Evolutionary conservation across 2,329 filamentous ascomycete species (phyloP).

Genomic region (Xylariaceae sp.): DNA sequence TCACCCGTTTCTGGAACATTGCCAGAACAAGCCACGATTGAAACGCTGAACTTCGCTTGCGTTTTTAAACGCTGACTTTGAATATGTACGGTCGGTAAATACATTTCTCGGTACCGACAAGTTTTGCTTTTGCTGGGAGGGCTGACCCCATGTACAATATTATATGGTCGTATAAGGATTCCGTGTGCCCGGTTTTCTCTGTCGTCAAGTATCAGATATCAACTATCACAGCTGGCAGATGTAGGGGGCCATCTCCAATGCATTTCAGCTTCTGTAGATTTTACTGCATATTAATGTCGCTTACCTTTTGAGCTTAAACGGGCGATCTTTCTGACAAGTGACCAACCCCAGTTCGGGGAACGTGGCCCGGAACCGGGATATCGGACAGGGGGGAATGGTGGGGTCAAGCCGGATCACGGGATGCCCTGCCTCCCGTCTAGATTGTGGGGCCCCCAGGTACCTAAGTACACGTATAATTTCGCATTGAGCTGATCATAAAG

Average conservation of each 20-base stretch:
- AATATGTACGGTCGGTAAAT: not conserved
- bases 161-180: conserved; percentile 9
- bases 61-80: no score
- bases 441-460: conserved; percentile 11
- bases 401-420: conserved; percentile 25
- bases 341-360: conserved; percentile 29
- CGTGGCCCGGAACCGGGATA: conserved; percentile 10
- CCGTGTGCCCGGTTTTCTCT: conserved; percentile 21
- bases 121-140: not conserved
- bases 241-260: not conserved
- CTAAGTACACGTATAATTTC: not conserved
- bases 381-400: conserved; percentile 23
- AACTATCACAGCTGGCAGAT: conserved; percentile 17
- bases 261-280: not conserved
- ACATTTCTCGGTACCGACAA: not conserved
- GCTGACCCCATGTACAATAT: conserved; percentile 7
- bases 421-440: conserved; percentile 20
- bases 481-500: not conserved
- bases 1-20: conserved; percentile 20
- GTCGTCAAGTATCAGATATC: conserved; percentile 13
- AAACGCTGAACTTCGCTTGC: not conserved
- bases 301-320: conserved; percentile 17
- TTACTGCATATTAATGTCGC: not conserved
- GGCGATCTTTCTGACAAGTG: conserved; percentile 28
- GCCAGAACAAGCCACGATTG: not conserved